Conservation (phyloP, 75 land plant species). For the Pinus tabuliformis region DNA sequence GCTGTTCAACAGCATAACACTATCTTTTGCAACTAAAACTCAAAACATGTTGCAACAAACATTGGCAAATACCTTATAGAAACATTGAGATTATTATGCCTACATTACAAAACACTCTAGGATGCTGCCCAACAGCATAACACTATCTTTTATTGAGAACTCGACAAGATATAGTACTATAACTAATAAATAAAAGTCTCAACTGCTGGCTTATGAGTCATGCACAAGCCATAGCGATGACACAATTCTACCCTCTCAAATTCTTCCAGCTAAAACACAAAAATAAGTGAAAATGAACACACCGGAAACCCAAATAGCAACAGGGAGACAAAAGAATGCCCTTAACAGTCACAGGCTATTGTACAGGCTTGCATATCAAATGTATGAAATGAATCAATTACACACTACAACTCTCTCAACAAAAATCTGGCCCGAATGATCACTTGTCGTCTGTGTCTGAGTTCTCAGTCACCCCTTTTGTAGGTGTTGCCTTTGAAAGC, state of each 20-base stretch:
- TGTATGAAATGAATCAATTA: slow-evolving; percentile 2
- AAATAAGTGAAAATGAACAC: slow-evolving; percentile 5
- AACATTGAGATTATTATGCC: neutral
- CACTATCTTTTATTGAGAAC: neutral
- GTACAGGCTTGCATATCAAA: slow-evolving; percentile 2
- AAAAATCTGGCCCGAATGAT: neutral
- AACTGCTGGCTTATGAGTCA: neutral
- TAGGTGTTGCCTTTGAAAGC: slow-evolving; percentile 36
- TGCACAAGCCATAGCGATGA: neutral
- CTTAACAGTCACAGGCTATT: slow-evolving; percentile 5
- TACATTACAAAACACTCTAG: neutral
- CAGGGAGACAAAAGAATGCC: neutral
- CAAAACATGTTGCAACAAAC: neutral
- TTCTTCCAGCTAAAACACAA: neutral
- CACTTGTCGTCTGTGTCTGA: neutral
- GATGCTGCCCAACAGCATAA: neutral
- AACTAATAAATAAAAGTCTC: slow-evolving; percentile 1
- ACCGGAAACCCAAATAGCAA: slow-evolving; percentile 1
- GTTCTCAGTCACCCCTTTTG: slow-evolving; percentile 9
- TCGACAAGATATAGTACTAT: neutral
- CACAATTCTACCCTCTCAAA: neutral
- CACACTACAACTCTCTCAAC: slow-evolving; percentile 4
- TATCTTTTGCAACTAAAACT: neutral
- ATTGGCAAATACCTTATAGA: neutral
- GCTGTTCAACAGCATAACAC: neutral